Evolutionary conservation across 108 stramenopile genomes (phyloP), one percentile per base, ranked within the genome.

Genomic region (Epithemia pelagica): DNA sequence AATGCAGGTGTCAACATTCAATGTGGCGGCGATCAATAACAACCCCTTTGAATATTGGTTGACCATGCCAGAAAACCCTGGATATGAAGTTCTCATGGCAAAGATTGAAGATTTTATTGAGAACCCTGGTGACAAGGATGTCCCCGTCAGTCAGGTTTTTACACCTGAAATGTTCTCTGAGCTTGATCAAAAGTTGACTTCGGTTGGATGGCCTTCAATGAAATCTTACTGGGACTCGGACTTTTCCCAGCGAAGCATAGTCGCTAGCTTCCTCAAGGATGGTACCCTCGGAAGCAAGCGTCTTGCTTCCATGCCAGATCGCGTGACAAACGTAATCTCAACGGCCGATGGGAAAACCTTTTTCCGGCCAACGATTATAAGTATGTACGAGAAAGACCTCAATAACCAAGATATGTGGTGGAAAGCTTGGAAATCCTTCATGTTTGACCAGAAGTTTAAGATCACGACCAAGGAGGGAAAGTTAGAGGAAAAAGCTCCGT

Each of bases 21-120:
- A 96, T 72, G 88, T 96, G 57, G 96, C 96, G 52, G 96, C 96
- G 54, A 92, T 96, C 67, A 96, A 93, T 69, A 93, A 93, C 81
- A 93, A 93, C 69, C 91, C 91, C 2, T 93, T 93, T 65, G 91
- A 93, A 69, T 93, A 93, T 60, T 93, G 91, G 91, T 88, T 93
- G 32, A 93, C 96, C 46, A 86, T 88, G 65, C 71, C 87, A 53
- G 86, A 84, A 59, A 83, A 95, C 77, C 82, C 79, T 15, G 84
- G 68, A 33, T 96, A 96, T 69, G 85, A 95, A 58, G 55, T 77
- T 23, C 75, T 95, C 58, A 96, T 96, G 96, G 66, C 76, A 24
- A 74, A 85, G 32, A 82, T 95, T 66, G 90, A 92, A 72, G 64
- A 66, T 19, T 96, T 95, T 72, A 69, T 96, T 59, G 78, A 90